Conservation (phyloP, 495 filamentous ascomycete genomes). For the Achaetomiella virescens region DNA sequence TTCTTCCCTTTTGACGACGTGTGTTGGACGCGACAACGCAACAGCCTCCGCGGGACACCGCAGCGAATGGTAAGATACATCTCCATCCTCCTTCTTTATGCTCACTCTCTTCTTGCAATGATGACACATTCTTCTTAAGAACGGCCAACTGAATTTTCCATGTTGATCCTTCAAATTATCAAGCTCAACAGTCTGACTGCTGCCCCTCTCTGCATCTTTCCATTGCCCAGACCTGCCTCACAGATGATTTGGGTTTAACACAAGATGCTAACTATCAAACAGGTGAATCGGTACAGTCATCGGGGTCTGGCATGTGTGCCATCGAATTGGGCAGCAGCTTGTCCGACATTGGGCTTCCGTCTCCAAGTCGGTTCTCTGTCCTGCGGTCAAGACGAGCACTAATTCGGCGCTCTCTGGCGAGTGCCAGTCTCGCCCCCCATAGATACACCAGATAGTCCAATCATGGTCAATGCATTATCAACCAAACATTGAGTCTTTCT, state of each 20-base stretch:
- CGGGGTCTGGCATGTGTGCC: background rate
- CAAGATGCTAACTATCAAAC: conserved; percentile 25
- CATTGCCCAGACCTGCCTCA: background rate
- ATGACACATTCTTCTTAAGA: conserved; percentile 52
- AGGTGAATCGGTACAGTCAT: conserved; percentile 13
- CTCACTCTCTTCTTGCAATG: conserved; percentile 22
- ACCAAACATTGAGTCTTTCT: too few species aligned
- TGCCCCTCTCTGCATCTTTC: conserved; percentile 4
- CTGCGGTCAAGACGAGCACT: too few species aligned
- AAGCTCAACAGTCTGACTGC: conserved; percentile 58
- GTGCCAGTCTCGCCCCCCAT: too few species aligned
- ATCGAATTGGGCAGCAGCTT: background rate
- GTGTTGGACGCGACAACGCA: conserved; percentile 1
- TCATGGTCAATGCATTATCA: too few species aligned
- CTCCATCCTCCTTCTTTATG: background rate
- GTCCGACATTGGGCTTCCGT: background rate
- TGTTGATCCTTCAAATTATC: conserved; percentile 49
- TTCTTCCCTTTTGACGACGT: background rate
- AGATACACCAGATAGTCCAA: too few species aligned
- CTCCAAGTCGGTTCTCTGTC: too few species aligned
- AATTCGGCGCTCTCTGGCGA: too few species aligned
- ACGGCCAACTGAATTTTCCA: conserved; percentile 52
- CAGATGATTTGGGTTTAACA: background rate
- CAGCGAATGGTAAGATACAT: conserved; percentile 1
- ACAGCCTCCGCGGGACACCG: background rate